phyloP scores from a whole-genome alignment of 2,329 filamentous ascomycete genomes.

The Colletotrichum viniferum region DNA sequence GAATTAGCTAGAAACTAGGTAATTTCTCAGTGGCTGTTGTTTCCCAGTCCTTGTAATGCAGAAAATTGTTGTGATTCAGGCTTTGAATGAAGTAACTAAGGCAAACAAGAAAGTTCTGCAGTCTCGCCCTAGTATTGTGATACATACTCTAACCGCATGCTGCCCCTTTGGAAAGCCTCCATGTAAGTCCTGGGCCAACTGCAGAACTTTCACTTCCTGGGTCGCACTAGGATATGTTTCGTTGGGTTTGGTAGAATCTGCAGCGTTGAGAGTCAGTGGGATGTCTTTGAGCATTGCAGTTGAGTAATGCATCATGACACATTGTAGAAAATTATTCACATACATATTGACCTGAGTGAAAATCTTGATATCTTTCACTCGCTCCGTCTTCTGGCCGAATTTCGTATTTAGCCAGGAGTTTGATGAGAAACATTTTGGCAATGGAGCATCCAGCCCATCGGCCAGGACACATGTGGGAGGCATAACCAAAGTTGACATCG shows the following conservation, averaged over 20 bases:
- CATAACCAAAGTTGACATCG: conserved; percentile 17
- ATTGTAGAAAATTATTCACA: neutral
- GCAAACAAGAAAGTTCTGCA: neutral
- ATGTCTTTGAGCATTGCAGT: neutral
- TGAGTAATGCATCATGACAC: neutral
- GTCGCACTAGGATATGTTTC: neutral
- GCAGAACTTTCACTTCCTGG: neutral
- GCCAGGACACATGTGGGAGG: conserved; percentile 17
- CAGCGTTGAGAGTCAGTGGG: neutral
- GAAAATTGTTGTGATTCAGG: neutral
- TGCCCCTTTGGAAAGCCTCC: neutral
- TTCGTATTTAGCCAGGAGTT: neutral
- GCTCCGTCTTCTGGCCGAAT: neutral
- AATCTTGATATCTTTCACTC: conserved; percentile 4
- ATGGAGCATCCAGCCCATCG: conserved; percentile 18
- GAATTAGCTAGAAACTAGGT: neutral
- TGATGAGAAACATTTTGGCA: conserved; percentile 19
- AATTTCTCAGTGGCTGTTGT: no score
- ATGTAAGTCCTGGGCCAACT: neutral
- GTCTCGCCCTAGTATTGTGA: neutral
- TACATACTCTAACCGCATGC: neutral
- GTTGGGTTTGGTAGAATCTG: conserved; percentile 4
- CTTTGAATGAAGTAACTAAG: neutral
- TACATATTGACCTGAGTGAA: conserved; percentile 15
- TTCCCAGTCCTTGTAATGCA: neutral